Evolutionary conservation across 2,329 filamentous ascomycete genomes (phyloP).

Genomic region (Aaosphaeria pasadenensis): DNA sequence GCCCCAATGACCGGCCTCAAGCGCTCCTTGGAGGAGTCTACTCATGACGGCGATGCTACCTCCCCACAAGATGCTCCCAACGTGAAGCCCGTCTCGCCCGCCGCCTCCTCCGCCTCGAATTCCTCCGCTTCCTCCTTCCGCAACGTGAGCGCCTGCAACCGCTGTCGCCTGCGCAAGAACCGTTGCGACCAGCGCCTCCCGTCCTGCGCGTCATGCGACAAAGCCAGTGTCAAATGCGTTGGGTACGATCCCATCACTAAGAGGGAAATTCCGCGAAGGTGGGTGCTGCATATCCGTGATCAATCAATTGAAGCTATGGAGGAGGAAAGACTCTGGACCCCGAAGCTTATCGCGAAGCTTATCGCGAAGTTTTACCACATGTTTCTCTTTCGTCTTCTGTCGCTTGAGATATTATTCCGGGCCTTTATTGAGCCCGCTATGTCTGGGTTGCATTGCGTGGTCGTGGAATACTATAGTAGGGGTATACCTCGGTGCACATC

Average conservation of each 20-base stretch:
- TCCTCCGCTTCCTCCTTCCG: conserved; percentile 38
- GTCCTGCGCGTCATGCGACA: conserved; percentile 87
- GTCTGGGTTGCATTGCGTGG: no score
- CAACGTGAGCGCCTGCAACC: conserved; percentile 85
- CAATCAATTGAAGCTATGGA: not conserved
- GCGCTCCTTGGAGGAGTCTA: conserved; percentile 36
- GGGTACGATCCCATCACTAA: conserved; percentile 97
- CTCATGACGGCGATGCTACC: conserved; percentile 29
- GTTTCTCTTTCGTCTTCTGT: no score
- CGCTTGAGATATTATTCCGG: no score
- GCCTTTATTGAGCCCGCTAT: no score
- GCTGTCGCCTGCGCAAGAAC: conserved; percentile 76
- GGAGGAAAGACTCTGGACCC: not conserved
- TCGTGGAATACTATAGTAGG: no score
- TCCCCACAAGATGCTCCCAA: conserved; percentile 23
- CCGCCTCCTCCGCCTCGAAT: conserved; percentile 15
- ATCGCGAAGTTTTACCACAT: no score
- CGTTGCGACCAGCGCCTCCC: conserved; percentile 91
- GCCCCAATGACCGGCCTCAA: conserved; percentile 39
- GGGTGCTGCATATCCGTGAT: conserved; percentile 13
- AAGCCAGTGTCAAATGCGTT: conserved; percentile 86
- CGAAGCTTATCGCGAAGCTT: no score
- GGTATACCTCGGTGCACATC: no score
- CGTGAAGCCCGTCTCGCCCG: conserved; percentile 29
- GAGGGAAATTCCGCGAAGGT: conserved; percentile 83